Evolutionary conservation across 768 basidiomycete genomes (phyloP).

Genomic region (Ephemerocybe angulata): DNA sequence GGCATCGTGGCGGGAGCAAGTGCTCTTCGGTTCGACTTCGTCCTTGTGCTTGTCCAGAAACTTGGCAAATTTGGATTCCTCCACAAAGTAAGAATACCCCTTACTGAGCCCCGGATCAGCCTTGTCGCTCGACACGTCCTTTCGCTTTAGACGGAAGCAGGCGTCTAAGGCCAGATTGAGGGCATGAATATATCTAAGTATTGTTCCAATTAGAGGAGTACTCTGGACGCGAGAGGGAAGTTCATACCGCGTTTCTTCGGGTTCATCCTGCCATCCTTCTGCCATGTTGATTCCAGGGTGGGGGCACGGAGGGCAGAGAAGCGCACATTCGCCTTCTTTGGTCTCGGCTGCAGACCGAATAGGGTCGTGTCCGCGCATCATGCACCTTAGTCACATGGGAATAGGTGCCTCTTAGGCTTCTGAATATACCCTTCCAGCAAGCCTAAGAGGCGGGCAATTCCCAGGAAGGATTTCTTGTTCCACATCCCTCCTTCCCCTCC

Average conservation of each 20-base stretch:
- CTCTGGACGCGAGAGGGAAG: background rate
- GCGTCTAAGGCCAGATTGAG: slow-evolving; percentile 28
- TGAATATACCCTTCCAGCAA: too few relatives aligned
- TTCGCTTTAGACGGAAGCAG: slow-evolving; percentile 28
- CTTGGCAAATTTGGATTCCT: slow-evolving; percentile 15
- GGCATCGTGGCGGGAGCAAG: slow-evolving; percentile 12
- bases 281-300: slow-evolving; percentile 19
- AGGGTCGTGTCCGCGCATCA: slow-evolving; percentile 9
- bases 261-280: slow-evolving; percentile 11
- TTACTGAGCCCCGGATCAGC: slow-evolving; percentile 25
- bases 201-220: background rate
- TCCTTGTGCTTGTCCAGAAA: slow-evolving; percentile 15
- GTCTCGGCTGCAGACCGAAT: slow-evolving; percentile 12
- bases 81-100: slow-evolving; percentile 26
- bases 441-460: too few relatives aligned
- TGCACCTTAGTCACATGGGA: too few relatives aligned
- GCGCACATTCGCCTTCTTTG: slow-evolving; percentile 14
- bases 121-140: slow-evolving; percentile 20
- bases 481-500: too few relatives aligned
- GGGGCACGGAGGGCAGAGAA: slow-evolving; percentile 24
- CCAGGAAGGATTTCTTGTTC: too few relatives aligned
- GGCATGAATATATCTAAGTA: background rate
- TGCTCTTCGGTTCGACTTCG: slow-evolving; percentile 19
- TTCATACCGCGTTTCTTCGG: slow-evolving; percentile 1
- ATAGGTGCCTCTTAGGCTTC: too few relatives aligned